Conservation (phyloP, 257 asterid genomes). For the Solanum ossicruentum region DNA sequence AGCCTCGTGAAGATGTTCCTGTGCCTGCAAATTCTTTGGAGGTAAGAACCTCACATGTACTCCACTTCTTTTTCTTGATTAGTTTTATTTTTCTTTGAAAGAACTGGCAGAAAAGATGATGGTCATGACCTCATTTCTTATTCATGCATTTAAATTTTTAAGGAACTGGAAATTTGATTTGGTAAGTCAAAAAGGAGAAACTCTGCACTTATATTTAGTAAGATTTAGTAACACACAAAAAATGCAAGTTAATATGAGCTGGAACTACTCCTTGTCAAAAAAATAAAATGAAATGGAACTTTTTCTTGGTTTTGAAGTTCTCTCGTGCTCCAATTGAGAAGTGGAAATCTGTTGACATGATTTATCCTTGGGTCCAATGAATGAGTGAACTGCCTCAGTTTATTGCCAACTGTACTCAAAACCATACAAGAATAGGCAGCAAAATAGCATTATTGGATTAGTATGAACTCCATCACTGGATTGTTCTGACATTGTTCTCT, state of each 20-base stretch:
- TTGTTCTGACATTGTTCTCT: not conserved
- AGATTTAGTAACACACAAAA: not conserved
- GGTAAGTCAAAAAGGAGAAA: not conserved
- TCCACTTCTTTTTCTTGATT: not conserved
- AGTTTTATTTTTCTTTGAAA: not conserved
- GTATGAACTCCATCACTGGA: not conserved
- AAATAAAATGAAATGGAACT: not conserved
- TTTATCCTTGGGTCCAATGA: not conserved
- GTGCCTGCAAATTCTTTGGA: constrained; percentile 63
- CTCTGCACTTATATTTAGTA: not conserved
- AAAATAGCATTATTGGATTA: not conserved
- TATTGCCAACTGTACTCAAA: not conserved
- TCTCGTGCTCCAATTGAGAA: not conserved
- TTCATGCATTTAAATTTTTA: not conserved
- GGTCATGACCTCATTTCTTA: not conserved
- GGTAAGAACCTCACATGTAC: constrained; percentile 23
- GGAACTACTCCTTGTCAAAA: not conserved
- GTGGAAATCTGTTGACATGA: not conserved
- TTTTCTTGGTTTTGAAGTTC: constrained; percentile 7
- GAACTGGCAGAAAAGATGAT: not conserved
- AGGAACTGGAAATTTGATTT: not conserved
- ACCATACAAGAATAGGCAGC: not conserved
- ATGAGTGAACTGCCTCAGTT: not conserved
- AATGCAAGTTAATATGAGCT: not conserved
- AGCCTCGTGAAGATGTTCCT: constrained; percentile 33